phyloP scores from a whole-genome alignment of 164 flowering plant genomes.

The Nymphaea thermarum region DNA sequence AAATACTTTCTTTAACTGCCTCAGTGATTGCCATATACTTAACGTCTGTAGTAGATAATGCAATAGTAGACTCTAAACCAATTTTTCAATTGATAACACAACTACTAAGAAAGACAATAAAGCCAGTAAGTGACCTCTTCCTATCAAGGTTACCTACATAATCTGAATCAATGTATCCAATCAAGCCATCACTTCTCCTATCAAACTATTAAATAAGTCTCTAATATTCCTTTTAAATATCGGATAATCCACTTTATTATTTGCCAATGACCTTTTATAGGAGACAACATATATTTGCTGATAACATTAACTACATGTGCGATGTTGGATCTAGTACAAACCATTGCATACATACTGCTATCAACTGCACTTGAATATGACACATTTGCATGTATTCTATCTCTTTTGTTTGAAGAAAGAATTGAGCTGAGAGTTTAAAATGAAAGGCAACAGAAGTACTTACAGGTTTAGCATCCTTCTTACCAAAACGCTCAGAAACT shows the following conservation, averaged over 20 bases:
- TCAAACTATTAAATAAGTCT: neutral
- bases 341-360: conserved; percentile 6
- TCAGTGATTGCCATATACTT: neutral
- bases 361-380: conserved; percentile 5
- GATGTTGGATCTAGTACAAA: conserved; percentile 1
- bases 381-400: conserved; percentile 5
- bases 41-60: conserved; percentile 3
- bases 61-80: no score
- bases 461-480: conserved; percentile 1
- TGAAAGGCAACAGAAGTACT: neutral
- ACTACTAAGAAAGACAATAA: no score
- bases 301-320: conserved; percentile 4
- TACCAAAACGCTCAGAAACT: conserved; percentile 1
- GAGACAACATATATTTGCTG: conserved; percentile 1
- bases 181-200: no score
- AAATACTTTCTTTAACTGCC: neutral
- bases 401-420: neutral
- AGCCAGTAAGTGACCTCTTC: no score
- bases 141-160: no score
- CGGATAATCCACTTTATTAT: neutral
- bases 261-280: conserved; percentile 3
- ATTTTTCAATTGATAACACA: no score
- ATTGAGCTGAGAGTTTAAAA: conserved; percentile 1
- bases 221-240: neutral
- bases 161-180: no score